Conservation (phyloP, 2,329 filamentous ascomycete genomes). For the Nemania diffusa region DNA sequence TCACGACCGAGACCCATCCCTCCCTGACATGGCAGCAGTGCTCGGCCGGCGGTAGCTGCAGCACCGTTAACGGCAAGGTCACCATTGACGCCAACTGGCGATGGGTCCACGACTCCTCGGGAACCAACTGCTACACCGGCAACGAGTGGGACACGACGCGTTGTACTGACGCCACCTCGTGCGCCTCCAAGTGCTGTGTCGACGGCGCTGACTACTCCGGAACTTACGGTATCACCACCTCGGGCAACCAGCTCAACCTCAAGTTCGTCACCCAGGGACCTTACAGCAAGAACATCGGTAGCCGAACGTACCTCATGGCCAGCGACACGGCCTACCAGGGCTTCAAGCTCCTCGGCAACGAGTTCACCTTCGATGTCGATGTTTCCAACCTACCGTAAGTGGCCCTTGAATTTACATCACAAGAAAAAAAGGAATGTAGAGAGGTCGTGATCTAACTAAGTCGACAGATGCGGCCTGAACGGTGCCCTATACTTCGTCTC, state of each 20-base stretch:
- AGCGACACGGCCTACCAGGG: constrained; percentile 65
- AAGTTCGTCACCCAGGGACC: constrained; percentile 62
- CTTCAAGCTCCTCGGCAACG: constrained; percentile 67
- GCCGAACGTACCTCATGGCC: constrained; percentile 67
- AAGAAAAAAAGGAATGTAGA: background rate
- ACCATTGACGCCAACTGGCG: constrained; percentile 64
- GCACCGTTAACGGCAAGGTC: constrained; percentile 55
- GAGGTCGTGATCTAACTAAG: background rate
- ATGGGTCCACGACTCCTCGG: constrained; percentile 57
- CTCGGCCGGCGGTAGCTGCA: constrained; percentile 55
- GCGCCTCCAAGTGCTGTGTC: constrained; percentile 55
- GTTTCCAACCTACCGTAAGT: constrained; percentile 61
- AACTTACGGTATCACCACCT: constrained; percentile 60
- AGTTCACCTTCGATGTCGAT: constrained; percentile 73
- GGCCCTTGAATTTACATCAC: background rate
- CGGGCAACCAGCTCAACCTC: constrained; percentile 57
- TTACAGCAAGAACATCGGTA: constrained; percentile 53
- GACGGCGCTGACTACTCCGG: constrained; percentile 58
- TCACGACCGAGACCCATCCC: constrained; percentile 57
- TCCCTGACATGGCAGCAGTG: constrained; percentile 58
- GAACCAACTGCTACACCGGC: constrained; percentile 60
- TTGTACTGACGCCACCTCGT: constrained; percentile 53
- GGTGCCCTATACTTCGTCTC: constrained; percentile 68
- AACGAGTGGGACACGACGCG: constrained; percentile 51
- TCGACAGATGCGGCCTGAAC: constrained; percentile 65